Percentiles rank a stretch among this genome's conserved stretches.
These are phyloP conservation scores for Candida adriatica DNA, from an alignment of 805 yeast genomes.

Conservation along the genomic window DNA sequence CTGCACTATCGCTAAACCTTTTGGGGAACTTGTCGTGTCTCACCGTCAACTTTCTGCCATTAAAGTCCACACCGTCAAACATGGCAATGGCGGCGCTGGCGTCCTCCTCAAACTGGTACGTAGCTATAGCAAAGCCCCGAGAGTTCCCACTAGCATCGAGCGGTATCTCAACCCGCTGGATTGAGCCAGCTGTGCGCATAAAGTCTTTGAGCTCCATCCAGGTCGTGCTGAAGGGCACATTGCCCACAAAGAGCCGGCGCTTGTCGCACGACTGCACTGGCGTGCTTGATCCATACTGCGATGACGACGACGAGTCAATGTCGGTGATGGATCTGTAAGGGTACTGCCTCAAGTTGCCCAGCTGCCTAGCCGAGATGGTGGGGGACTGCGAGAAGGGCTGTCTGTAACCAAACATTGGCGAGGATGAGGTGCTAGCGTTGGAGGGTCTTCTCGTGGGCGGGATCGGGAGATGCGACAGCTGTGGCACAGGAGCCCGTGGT, in stretches of 20 bases:
- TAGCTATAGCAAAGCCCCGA: constrained; percentile 63
- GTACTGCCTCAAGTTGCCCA: constrained; percentile 17
- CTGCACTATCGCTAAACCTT: constrained; percentile 10
- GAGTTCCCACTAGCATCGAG: constrained; percentile 29
- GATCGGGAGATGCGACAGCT: constrained; percentile 2
- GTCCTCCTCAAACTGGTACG: constrained; percentile 38
- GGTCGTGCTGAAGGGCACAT: constrained; percentile 42
- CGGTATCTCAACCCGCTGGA: constrained; percentile 31
- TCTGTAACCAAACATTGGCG: constrained; percentile 2
- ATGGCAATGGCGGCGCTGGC: constrained; percentile 41
- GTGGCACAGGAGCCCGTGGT: constrained; percentile 4
- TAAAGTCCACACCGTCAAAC: constrained; percentile 47
- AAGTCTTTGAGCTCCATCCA: constrained; percentile 35
- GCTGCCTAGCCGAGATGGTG: constrained; percentile 14
- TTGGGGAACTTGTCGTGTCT: constrained; percentile 50
- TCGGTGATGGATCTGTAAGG: constrained; percentile 21
- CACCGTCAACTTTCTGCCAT: constrained; percentile 55
- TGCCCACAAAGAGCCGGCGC: constrained; percentile 45
- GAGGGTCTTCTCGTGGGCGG: constrained; percentile 1
- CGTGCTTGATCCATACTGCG: constrained; percentile 1
- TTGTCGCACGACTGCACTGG: constrained; percentile 23
- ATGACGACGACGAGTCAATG: constrained; percentile 3
- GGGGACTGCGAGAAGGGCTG: constrained; percentile 7
- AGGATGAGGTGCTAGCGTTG: constrained; percentile 1
- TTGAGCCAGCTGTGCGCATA: constrained; percentile 22